Evolutionary conservation across 495 filamentous ascomycete genomes (phyloP).

Genomic region (Podospora appendiculata): DNA sequence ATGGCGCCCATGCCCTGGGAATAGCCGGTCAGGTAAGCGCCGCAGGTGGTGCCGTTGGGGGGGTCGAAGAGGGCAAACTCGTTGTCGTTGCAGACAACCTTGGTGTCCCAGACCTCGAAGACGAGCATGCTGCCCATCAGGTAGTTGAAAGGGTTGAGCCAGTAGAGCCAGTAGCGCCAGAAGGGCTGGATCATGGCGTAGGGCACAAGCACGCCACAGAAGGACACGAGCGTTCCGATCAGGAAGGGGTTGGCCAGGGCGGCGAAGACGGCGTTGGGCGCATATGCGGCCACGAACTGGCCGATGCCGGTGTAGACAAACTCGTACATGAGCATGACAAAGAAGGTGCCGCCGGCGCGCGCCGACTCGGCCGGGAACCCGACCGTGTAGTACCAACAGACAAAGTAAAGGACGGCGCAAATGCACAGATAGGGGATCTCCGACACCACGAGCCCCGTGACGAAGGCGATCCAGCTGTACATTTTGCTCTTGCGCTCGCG

Average conservation of each 20-base stretch:
- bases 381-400: constrained; percentile 52
- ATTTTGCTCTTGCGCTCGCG: constrained; percentile 68
- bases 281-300: constrained; percentile 38
- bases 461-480: constrained; percentile 60
- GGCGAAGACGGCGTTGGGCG: constrained; percentile 47
- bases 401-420: constrained; percentile 49
- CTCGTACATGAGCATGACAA: constrained; percentile 41
- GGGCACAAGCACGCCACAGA: constrained; percentile 48
- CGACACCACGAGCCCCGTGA: constrained; percentile 42
- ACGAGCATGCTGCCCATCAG: constrained; percentile 35
- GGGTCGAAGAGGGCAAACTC: constrained; percentile 21
- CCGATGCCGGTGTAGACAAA: constrained; percentile 41
- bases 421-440: constrained; percentile 53
- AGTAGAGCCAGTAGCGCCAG: constrained; percentile 41
- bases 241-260: constrained; percentile 44
- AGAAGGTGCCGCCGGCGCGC: constrained; percentile 35
- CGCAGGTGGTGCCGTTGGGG: constrained; percentile 16
- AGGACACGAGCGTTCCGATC: constrained; percentile 42
- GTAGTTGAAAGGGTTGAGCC: constrained; percentile 49
- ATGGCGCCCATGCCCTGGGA: constrained; percentile 17
- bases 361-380: constrained; percentile 37
- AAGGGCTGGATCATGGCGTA: constrained; percentile 44
- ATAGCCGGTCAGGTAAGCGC: constrained; percentile 18
- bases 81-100: constrained; percentile 4
- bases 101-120: constrained; percentile 14